These are phyloP conservation scores for Fusarium sp. DNA, from an alignment of 2,329 filamentous ascomycete genomes.

Conservation along the genomic window DNA sequence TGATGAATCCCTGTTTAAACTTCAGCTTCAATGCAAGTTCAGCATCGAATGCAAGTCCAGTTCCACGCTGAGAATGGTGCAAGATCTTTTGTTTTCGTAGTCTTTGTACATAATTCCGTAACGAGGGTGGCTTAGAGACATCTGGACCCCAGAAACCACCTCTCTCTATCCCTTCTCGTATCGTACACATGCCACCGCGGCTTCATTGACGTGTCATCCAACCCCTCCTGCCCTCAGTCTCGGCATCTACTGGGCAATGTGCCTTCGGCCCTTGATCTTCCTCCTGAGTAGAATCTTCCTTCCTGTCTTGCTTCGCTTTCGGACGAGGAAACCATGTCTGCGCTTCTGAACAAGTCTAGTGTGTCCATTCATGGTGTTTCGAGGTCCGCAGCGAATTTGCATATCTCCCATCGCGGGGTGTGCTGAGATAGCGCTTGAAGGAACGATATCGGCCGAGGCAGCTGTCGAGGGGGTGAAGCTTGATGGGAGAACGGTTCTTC, in stretches of 20 bases:
- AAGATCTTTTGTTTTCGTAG: constrained; percentile 23
- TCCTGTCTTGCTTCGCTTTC: constrained; percentile 63
- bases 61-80: constrained; percentile 12
- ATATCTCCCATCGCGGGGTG: constrained; percentile 63
- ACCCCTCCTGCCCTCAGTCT: not conserved
- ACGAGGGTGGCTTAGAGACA: constrained; percentile 14
- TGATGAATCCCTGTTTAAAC: constrained; percentile 4
- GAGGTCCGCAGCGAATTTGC: constrained; percentile 69
- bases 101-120: constrained; percentile 41
- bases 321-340: constrained; percentile 67
- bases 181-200: constrained; percentile 39
- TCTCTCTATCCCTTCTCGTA: constrained; percentile 31
- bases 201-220: constrained; percentile 15
- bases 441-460: constrained; percentile 58
- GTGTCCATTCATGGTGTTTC: constrained; percentile 66
- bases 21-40: constrained; percentile 13
- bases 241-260: constrained; percentile 43
- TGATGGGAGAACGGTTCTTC: constrained; percentile 46
- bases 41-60: constrained; percentile 19
- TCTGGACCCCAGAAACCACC: constrained; percentile 8
- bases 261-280: constrained; percentile 63
- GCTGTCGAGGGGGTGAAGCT: constrained; percentile 48
- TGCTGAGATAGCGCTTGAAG: constrained; percentile 59
- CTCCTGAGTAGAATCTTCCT: constrained; percentile 65
- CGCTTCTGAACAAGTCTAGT: constrained; percentile 70